Evolutionary conservation across 2,329 filamentous ascomycete genomes (phyloP).

Genomic region (Penicillium sp.): DNA sequence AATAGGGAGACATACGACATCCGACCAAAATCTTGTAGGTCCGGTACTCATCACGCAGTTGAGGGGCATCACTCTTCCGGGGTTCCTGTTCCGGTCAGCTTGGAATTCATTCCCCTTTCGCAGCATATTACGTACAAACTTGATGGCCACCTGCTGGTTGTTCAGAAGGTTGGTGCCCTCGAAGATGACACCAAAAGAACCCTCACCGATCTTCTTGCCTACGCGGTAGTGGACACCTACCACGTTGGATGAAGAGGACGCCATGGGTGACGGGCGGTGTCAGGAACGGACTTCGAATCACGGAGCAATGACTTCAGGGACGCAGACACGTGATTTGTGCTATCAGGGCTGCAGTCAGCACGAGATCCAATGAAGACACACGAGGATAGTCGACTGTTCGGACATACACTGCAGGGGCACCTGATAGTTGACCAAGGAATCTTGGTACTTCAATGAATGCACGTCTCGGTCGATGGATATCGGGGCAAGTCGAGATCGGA

Average conservation of each 20-base stretch:
- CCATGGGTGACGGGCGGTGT: conserved; percentile 50
- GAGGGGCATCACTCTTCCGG: conserved; percentile 95
- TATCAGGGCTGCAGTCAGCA: conserved; percentile 19
- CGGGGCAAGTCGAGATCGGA: conserved; percentile 5
- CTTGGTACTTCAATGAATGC: conserved; percentile 9
- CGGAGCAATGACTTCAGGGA: conserved; percentile 17
- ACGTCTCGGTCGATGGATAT: conserved; percentile 6
- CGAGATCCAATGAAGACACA: background rate
- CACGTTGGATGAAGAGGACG: conserved; percentile 88
- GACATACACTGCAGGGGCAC: conserved; percentile 8
- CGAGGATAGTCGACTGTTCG: background rate
- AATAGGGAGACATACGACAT: conserved; percentile 70
- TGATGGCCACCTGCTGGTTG: conserved; percentile 98
- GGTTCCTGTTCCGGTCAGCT: conserved; percentile 65
- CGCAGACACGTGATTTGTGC: conserved; percentile 18
- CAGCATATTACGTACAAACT: conserved; percentile 67
- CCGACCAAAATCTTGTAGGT: conserved; percentile 99
- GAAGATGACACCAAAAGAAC: conserved; percentile 97
- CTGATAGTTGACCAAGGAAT: conserved; percentile 5
- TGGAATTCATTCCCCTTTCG: background rate
- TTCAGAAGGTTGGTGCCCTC: conserved; percentile 98
- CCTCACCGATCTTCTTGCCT: conserved; percentile 99
- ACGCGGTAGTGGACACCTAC: conserved; percentile 98
- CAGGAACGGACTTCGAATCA: conserved; percentile 16
- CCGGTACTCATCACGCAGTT: conserved; percentile 95